Conservation (phyloP, 2,329 filamentous ascomycete species). For the Phialophora chinensis region DNA sequence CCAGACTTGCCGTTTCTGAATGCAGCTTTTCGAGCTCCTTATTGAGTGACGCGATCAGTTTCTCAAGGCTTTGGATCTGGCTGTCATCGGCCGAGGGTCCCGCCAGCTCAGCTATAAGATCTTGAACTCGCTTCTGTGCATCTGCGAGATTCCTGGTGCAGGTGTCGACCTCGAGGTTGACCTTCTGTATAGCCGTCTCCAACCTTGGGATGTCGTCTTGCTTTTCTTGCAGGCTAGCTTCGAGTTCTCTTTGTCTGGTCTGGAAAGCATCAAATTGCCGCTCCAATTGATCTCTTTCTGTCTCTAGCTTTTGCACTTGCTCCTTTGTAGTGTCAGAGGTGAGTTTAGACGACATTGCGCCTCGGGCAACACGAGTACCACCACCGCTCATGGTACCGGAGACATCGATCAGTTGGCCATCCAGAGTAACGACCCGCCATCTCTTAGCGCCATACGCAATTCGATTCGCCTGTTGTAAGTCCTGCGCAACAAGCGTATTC, state of each 20-base stretch:
- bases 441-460: constrained; percentile 93
- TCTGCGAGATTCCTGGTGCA: constrained; percentile 83
- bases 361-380: constrained; percentile 85
- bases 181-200: constrained; percentile 90
- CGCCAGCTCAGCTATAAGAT: constrained; percentile 80
- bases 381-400: constrained; percentile 99
- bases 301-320: constrained; percentile 84
- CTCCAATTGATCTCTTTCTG: constrained; percentile 84
- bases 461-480: constrained; percentile 93
- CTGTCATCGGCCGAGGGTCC: constrained; percentile 80
- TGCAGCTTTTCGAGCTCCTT: constrained; percentile 80
- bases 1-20: constrained; percentile 83
- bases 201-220: constrained; percentile 80
- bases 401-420: constrained; percentile 94
- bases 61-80: constrained; percentile 73
- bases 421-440: constrained; percentile 95
- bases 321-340: constrained; percentile 86
- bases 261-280: constrained; percentile 83
- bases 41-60: constrained; percentile 75
- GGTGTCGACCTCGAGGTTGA: constrained; percentile 85
- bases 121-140: constrained; percentile 81
- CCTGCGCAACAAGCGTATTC: constrained; percentile 89
- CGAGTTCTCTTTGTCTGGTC: constrained; percentile 79
- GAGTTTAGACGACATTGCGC: constrained; percentile 95
- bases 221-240: constrained; percentile 73